phyloP scores from a whole-genome alignment of 768 basidiomycete genomes.

The Coprinopsis sp. region DNA sequence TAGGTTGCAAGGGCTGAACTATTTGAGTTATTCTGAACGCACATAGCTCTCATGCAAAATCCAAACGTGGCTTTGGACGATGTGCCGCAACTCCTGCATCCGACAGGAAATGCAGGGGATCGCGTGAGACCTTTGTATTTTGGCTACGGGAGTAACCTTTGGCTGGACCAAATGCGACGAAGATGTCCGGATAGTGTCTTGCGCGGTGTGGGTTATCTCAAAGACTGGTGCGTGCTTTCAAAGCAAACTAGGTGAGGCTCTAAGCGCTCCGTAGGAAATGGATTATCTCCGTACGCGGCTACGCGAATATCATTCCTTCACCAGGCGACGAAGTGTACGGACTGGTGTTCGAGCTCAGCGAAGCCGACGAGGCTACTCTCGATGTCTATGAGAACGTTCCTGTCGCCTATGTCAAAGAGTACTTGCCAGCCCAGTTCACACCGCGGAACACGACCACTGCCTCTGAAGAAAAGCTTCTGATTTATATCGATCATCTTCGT shows the following conservation, averaged over 20 bases:
- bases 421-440: constrained; percentile 23
- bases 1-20: neutral
- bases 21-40: neutral
- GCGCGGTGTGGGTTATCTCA: constrained; percentile 34
- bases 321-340: constrained; percentile 38
- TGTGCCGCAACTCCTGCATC: neutral
- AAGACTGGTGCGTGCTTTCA: constrained; percentile 33
- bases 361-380: constrained; percentile 36
- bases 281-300: constrained; percentile 42
- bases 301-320: constrained; percentile 42
- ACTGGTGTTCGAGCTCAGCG: constrained; percentile 37
- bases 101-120: no score
- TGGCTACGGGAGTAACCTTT: constrained; percentile 49
- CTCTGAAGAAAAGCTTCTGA: constrained; percentile 20
- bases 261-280: constrained; percentile 35
- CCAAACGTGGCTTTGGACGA: neutral
- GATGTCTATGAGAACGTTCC: constrained; percentile 41
- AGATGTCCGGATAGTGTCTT: constrained; percentile 41
- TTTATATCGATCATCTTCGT: constrained; percentile 38
- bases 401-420: constrained; percentile 31
- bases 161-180: constrained; percentile 44
- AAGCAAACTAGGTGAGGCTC: neutral
- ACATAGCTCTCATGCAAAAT: no score
- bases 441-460: neutral
- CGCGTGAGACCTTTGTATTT: constrained; percentile 38